phyloP scores from a whole-genome alignment of 2,329 filamentous ascomycete genomes.

The Trichoderma guizhouense region DNA sequence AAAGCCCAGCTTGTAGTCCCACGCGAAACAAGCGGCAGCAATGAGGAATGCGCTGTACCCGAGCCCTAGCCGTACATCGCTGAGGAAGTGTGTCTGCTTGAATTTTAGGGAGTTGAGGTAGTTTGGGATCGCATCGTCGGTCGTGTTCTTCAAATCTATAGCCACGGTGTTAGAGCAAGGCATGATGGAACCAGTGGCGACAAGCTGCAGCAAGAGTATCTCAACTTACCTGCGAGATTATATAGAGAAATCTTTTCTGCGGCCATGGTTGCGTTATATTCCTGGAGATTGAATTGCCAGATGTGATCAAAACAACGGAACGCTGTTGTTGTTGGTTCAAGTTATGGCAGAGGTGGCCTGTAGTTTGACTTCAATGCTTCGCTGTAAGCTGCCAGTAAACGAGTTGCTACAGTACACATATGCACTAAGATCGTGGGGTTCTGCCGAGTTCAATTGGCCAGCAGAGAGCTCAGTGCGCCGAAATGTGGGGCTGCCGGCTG shows the following conservation, averaged over 20 bases:
- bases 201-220: neutral
- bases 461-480: neutral
- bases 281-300: neutral
- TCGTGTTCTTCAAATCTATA: slow-evolving; percentile 91
- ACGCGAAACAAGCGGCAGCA: slow-evolving; percentile 78
- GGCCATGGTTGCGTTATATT: slow-evolving; percentile 30
- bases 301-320: neutral
- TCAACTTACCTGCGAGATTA: slow-evolving; percentile 58
- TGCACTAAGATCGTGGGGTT: slow-evolving; percentile 7
- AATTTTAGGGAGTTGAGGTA: slow-evolving; percentile 90
- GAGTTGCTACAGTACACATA: neutral
- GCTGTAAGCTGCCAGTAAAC: neutral
- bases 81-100: slow-evolving; percentile 73
- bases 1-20: slow-evolving; percentile 90
- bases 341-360: slow-evolving; percentile 22
- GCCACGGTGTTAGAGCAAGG: slow-evolving; percentile 12
- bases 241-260: slow-evolving; percentile 61
- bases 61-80: slow-evolving; percentile 77
- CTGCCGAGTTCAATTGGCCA: neutral
- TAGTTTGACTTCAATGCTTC: slow-evolving; percentile 13
- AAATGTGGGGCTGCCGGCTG: neutral
- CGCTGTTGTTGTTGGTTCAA: neutral
- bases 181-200: neutral
- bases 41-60: slow-evolving; percentile 81
- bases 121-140: slow-evolving; percentile 89